These are phyloP conservation scores for Leccinum rimulosum DNA, from an alignment of 768 basidiomycete species.

Conservation along the genomic window DNA sequence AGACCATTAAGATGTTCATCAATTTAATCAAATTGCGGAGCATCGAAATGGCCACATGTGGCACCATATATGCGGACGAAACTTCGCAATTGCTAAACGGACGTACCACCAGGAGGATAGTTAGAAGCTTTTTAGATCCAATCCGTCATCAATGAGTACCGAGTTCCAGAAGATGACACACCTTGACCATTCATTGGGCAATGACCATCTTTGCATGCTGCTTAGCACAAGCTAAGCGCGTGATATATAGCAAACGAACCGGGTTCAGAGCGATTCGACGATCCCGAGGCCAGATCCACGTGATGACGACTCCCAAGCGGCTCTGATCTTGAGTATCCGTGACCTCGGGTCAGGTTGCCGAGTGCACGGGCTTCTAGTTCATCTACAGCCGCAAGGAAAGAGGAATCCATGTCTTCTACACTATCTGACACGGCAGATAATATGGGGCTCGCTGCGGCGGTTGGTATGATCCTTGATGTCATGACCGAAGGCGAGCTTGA, in stretches of 20 bases:
- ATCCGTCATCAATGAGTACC: not conserved
- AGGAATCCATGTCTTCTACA: slow-evolving; percentile 21
- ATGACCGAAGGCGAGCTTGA: not conserved
- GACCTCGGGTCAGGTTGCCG: slow-evolving; percentile 9
- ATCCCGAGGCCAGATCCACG: not conserved
- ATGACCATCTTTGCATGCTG: slow-evolving; percentile 7
- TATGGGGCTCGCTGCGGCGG: slow-evolving; percentile 12
- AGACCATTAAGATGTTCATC: slow-evolving; percentile 4
- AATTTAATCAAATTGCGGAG: slow-evolving; percentile 3
- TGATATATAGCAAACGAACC: slow-evolving; percentile 9
- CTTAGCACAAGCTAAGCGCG: not conserved
- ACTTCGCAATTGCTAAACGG: not conserved
- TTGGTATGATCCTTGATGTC: not conserved
- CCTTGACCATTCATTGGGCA: not conserved
- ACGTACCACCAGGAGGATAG: slow-evolving; percentile 20
- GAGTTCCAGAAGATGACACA: slow-evolving; percentile 7
- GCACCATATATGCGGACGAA: slow-evolving; percentile 1
- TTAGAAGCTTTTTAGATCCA: not conserved
- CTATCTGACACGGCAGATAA: slow-evolving; percentile 4
- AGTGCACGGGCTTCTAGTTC: slow-evolving; percentile 41
- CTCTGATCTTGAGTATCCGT: not conserved
- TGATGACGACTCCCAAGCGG: not conserved
- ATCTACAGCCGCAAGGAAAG: slow-evolving; percentile 41
- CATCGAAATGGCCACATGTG: not conserved
- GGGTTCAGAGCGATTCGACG: not conserved